Percentiles rank a stretch among this genome's conserved stretches.
Evolutionary conservation across 2,329 filamentous ascomycete genomes (phyloP).

Genomic region (Chrysoporthe cubensis): DNA sequence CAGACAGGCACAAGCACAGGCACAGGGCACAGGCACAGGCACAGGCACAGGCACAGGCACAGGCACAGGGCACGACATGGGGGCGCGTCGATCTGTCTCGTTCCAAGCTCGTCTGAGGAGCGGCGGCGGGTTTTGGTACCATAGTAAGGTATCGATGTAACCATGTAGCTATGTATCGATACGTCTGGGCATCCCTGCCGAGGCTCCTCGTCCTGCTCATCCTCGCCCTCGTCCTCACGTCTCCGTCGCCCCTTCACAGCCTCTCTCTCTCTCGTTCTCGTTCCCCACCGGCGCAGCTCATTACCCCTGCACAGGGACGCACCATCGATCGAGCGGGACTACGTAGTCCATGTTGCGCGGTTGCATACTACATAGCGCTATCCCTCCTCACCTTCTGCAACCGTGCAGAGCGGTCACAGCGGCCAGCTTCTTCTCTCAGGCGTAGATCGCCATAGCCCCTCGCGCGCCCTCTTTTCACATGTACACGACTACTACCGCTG

Average conservation of each 20-base stretch:
- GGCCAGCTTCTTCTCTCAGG: not conserved
- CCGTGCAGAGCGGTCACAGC: not conserved
- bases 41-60: too few relatives aligned
- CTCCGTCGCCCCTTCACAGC: not conserved
- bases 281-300: not conserved
- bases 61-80: too few relatives aligned
- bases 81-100: too few relatives aligned
- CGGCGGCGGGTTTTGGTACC: too few relatives aligned
- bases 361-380: not conserved
- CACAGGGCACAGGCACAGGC: too few relatives aligned
- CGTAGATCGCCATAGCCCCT: slow-evolving; percentile 12
- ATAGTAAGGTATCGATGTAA: not conserved
- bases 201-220: not conserved
- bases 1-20: too few relatives aligned
- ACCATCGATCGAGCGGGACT: not conserved
- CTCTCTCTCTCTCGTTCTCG: not conserved
- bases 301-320: not conserved
- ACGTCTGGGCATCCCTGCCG: slow-evolving; percentile 10
- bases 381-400: not conserved
- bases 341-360: not conserved
- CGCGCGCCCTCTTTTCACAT: not conserved
- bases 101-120: too few relatives aligned
- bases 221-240: not conserved
- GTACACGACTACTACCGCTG: too few relatives aligned
- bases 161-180: slow-evolving; percentile 5